These are phyloP conservation scores for Omphalotus olearius DNA, from an alignment of 1,284 basidiomycete genomes.

Conservation along the genomic window DNA sequence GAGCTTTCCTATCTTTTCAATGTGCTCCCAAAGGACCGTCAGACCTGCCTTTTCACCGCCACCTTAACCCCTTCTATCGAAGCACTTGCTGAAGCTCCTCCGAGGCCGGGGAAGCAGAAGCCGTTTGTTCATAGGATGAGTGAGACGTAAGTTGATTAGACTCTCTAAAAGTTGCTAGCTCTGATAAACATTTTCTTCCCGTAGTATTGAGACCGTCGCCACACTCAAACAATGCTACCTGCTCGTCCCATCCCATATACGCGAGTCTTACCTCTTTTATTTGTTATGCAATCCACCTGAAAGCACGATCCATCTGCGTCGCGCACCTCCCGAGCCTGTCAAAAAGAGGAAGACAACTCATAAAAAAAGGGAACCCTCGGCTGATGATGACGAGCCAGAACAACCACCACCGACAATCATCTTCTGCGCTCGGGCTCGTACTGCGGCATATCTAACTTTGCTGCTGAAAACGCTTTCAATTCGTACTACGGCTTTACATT, in stretches of 20 bases:
- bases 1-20: constrained; percentile 82
- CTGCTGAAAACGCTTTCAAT: constrained; percentile 79
- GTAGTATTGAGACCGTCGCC: constrained; percentile 81
- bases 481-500: constrained; percentile 88
- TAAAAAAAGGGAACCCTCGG: constrained; percentile 31
- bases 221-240: constrained; percentile 88
- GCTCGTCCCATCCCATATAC: constrained; percentile 92
- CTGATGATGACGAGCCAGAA: constrained; percentile 46
- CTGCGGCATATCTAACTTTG: constrained; percentile 85
- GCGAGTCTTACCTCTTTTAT: constrained; percentile 91
- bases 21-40: constrained; percentile 79
- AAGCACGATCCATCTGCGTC: constrained; percentile 64
- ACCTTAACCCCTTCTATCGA: constrained; percentile 90
- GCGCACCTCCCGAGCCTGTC: constrained; percentile 48
- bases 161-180: background rate
- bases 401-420: constrained; percentile 93
- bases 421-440: constrained; percentile 85
- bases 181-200: constrained; percentile 9
- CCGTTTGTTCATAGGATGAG: constrained; percentile 87
- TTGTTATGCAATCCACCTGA: constrained; percentile 87
- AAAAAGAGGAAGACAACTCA: constrained; percentile 25
- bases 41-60: constrained; percentile 96
- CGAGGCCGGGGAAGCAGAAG: constrained; percentile 78
- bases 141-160: constrained; percentile 53
- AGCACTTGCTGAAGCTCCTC: constrained; percentile 68